These are phyloP conservation scores for Chaetomiaceae sp. DNA, from an alignment of 2,329 filamentous ascomycete species.

Conservation along the genomic window DNA sequence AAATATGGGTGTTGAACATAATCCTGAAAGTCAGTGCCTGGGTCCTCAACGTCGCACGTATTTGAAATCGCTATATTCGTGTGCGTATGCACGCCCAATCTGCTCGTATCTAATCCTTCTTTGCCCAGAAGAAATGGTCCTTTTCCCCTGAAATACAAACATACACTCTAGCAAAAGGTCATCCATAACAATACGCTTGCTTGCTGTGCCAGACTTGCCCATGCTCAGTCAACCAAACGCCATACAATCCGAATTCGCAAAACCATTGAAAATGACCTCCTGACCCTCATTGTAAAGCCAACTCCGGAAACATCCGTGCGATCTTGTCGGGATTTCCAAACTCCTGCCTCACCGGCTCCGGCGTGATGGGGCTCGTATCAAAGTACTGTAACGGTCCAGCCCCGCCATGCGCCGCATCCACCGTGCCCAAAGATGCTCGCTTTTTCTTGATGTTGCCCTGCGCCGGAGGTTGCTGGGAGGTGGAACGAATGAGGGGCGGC, in stretches of 20 bases:
- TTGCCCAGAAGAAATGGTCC: no score
- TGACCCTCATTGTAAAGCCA: slow-evolving; percentile 23
- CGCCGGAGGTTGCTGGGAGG: slow-evolving; percentile 25
- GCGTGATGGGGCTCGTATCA: slow-evolving; percentile 25
- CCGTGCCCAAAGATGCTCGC: slow-evolving; percentile 31
- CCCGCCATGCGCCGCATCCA: slow-evolving; percentile 15
- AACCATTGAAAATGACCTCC: background rate
- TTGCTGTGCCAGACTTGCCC: background rate
- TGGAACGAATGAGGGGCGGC: slow-evolving; percentile 13
- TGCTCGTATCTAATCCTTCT: no score
- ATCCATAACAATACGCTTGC: background rate
- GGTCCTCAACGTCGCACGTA: no score
- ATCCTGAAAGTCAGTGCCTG: no score
- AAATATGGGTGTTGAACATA: no score
- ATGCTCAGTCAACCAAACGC: background rate
- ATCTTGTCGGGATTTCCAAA: slow-evolving; percentile 39
- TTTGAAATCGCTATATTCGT: no score
- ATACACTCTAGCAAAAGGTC: background rate
- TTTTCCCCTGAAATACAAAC: no score
- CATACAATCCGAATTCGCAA: background rate
- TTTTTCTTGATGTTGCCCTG: slow-evolving; percentile 41
- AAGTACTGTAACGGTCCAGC: slow-evolving; percentile 13
- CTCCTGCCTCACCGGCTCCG: slow-evolving; percentile 31
- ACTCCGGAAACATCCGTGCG: slow-evolving; percentile 37
- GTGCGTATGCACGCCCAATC: no score